These are phyloP conservation scores for Nidula microcarpa DNA, from an alignment of 768 basidiomycete species.

Conservation along the genomic window DNA sequence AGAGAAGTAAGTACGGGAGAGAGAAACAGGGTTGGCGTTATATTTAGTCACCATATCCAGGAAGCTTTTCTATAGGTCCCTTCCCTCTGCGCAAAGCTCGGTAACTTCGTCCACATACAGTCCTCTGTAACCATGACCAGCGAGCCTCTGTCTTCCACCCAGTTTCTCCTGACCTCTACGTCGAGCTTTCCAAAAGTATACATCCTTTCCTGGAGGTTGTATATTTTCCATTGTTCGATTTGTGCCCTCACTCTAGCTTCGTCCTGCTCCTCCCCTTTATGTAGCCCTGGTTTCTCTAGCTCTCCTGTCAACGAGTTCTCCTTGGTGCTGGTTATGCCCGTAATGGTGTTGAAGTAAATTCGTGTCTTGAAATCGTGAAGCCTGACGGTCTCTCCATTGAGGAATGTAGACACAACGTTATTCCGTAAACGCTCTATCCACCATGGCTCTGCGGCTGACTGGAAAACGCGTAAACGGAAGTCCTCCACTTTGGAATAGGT, in stretches of 20 bases:
- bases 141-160: constrained; percentile 30
- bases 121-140: constrained; percentile 36
- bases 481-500: constrained; percentile 27
- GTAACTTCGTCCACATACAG: constrained; percentile 31
- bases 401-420: constrained; percentile 31
- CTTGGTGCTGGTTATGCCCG: constrained; percentile 4
- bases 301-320: background rate
- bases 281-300: constrained; percentile 6
- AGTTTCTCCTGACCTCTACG: constrained; percentile 33
- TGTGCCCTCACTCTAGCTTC: constrained; percentile 26
- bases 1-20: too few relatives aligned
- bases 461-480: constrained; percentile 27
- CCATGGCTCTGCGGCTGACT: constrained; percentile 29
- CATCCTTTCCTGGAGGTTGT: constrained; percentile 25
- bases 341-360: constrained; percentile 21
- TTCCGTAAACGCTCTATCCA: constrained; percentile 31
- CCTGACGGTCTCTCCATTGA: constrained; percentile 36
- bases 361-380: constrained; percentile 32
- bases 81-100: constrained; percentile 10
- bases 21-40: too few relatives aligned
- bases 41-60: background rate
- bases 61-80: background rate
- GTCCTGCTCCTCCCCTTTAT: constrained; percentile 13
- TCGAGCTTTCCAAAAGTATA: constrained; percentile 36
- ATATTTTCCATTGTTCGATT: constrained; percentile 31